Evolutionary conservation across 805 yeast species (phyloP).

Genomic region (Tetrapisispora namnaoensis): DNA sequence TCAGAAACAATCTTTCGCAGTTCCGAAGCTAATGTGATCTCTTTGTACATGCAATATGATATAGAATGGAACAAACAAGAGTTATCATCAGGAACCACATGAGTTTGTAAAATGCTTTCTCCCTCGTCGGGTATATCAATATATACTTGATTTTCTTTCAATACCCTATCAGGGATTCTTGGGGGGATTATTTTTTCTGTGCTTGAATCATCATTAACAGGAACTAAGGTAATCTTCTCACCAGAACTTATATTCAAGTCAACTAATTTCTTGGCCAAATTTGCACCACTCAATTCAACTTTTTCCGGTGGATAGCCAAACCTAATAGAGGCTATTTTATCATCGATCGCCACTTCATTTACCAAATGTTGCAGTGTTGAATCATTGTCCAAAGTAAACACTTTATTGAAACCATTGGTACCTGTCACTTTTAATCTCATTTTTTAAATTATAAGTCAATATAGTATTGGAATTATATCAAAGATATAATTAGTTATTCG

Average conservation of each 20-base stretch:
- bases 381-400: constrained; percentile 32
- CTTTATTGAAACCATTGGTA: constrained; percentile 19
- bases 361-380: constrained; percentile 30
- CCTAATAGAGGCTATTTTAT: constrained; percentile 28
- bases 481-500: too few relatives aligned
- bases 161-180: not conserved
- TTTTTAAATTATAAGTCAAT: not conserved
- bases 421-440: constrained; percentile 35
- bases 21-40: constrained; percentile 36
- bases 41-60: constrained; percentile 40
- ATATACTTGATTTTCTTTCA: constrained; percentile 6
- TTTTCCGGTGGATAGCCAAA: constrained; percentile 55
- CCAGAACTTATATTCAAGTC: constrained; percentile 46
- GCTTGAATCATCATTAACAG: not conserved
- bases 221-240: constrained; percentile 38
- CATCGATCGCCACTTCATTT: constrained; percentile 8
- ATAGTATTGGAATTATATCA: too few relatives aligned
- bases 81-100: constrained; percentile 66
- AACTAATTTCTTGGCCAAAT: constrained; percentile 16
- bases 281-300: constrained; percentile 26
- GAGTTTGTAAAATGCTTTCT: constrained; percentile 35
- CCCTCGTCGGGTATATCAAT: constrained; percentile 9
- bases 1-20: constrained; percentile 45
- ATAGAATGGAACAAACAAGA: constrained; percentile 67
- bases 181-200: not conserved